Conservation (phyloP, 208 protist genomes). For the Angomonas ambiguus region DNA sequence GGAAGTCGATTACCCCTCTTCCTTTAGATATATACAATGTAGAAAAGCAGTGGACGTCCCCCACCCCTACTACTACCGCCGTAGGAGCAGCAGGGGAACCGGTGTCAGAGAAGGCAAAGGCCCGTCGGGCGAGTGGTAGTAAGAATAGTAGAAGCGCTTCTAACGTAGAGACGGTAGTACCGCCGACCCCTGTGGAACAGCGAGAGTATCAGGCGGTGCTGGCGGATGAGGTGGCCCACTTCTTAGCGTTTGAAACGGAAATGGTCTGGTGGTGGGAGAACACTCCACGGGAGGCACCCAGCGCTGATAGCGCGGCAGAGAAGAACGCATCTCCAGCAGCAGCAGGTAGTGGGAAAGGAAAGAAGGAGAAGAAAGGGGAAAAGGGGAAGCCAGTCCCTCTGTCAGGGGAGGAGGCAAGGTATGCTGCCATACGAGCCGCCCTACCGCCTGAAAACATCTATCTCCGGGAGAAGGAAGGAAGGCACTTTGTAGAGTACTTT, state of each 20-base stretch:
- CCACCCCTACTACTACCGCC: background rate
- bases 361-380: conserved; percentile 32
- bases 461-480: conserved; percentile 39
- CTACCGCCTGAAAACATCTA: conserved; percentile 69
- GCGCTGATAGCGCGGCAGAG: background rate
- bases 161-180: background rate
- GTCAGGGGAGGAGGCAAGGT: conserved; percentile 47
- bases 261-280: conserved; percentile 23
- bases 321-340: conserved; percentile 1
- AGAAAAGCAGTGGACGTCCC: background rate
- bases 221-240: conserved; percentile 14
- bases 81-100: background rate
- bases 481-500: conserved; percentile 42
- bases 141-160: background rate
- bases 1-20: conserved; percentile 2
- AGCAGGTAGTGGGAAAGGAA: conserved; percentile 9
- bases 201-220: conserved; percentile 17
- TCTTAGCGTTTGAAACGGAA: conserved; percentile 32
- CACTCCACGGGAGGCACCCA: background rate
- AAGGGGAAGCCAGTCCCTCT: conserved; percentile 36
- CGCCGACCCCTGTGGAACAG: background rate
- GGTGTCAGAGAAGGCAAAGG: background rate
- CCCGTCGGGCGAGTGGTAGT: background rate
- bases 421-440: conserved; percentile 29
- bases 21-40: background rate